Evolutionary conservation across 2,329 filamentous ascomycete genomes (phyloP).

Genomic region (Rutstroemia sp.): DNA sequence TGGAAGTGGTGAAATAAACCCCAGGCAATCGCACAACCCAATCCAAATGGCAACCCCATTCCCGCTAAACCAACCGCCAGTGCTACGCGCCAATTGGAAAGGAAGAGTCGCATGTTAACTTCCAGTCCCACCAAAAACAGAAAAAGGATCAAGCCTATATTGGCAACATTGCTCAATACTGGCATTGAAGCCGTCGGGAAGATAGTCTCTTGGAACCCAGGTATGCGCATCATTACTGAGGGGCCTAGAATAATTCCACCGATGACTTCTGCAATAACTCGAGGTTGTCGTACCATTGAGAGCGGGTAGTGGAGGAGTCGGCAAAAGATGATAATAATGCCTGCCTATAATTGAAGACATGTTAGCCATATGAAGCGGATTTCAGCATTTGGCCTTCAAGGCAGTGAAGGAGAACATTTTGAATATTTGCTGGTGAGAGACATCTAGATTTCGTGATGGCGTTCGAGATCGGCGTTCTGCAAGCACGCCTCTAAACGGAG

Average conservation of each 20-base stretch:
- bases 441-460: neutral
- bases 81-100: conserved; percentile 74
- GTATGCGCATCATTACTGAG: conserved; percentile 81
- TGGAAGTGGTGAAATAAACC: conserved; percentile 71
- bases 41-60: conserved; percentile 74
- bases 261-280: conserved; percentile 78
- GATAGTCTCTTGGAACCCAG: conserved; percentile 67
- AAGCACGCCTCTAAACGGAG: neutral
- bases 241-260: conserved; percentile 81
- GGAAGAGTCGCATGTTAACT: conserved; percentile 71
- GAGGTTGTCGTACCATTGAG: conserved; percentile 68
- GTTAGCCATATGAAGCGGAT: neutral
- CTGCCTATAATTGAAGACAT: conserved; percentile 39
- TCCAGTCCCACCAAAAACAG: conserved; percentile 84
- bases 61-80: conserved; percentile 70
- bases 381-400: neutral
- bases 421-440: neutral
- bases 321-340: conserved; percentile 69
- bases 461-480: neutral
- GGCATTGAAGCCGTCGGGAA: conserved; percentile 72
- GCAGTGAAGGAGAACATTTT: neutral
- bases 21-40: conserved; percentile 74
- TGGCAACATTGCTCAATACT: conserved; percentile 69
- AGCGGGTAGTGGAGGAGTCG: conserved; percentile 70
- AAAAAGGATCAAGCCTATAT: conserved; percentile 76